Evolutionary conservation across 192 early-diverging fungal genomes (phyloP).

Genomic region (Lobosporangium transversale): DNA sequence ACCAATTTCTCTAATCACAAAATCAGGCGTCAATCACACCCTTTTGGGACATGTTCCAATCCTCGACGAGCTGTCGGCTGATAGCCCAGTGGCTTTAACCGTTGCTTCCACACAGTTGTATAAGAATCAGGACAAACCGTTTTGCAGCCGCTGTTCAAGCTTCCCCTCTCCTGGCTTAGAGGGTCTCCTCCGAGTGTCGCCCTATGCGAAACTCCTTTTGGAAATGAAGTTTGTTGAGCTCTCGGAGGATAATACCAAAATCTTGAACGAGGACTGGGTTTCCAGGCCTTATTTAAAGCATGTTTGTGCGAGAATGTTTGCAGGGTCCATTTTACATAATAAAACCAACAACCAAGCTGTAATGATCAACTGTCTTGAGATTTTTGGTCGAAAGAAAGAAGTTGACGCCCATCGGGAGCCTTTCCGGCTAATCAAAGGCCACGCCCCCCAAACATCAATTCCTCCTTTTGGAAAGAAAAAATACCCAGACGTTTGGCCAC

Average conservation of each 20-base stretch:
- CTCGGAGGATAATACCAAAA: neutral
- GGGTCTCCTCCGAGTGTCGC: neutral
- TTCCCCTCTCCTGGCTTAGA: neutral
- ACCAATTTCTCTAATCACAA: too few relatives aligned
- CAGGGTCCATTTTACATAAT: slow-evolving; percentile 33
- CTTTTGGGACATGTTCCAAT: too few relatives aligned
- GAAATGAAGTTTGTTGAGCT: slow-evolving; percentile 4
- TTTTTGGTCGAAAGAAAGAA: slow-evolving; percentile 31
- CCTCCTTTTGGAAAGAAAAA: slow-evolving; percentile 10
- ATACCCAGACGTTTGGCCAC: slow-evolving; percentile 45
- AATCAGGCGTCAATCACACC: too few relatives aligned
- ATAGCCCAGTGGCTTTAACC: too few relatives aligned
- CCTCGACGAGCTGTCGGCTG: too few relatives aligned
- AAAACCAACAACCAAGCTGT: slow-evolving; percentile 26
- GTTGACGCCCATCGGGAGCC: slow-evolving; percentile 40
- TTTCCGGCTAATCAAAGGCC: slow-evolving; percentile 25
- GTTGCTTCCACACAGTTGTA: too few relatives aligned
- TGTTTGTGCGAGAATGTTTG: slow-evolving; percentile 22
- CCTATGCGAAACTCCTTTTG: neutral
- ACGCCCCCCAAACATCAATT: slow-evolving; percentile 20
- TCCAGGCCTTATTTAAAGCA: slow-evolving; percentile 26
- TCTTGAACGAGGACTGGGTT: slow-evolving; percentile 44
- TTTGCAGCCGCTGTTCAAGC: neutral
- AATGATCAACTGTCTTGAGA: slow-evolving; percentile 43
- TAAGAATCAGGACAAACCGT: too few relatives aligned